phyloP scores from a whole-genome alignment of 306 rosid genomes.

The Macrotyloma uniflorum region DNA sequence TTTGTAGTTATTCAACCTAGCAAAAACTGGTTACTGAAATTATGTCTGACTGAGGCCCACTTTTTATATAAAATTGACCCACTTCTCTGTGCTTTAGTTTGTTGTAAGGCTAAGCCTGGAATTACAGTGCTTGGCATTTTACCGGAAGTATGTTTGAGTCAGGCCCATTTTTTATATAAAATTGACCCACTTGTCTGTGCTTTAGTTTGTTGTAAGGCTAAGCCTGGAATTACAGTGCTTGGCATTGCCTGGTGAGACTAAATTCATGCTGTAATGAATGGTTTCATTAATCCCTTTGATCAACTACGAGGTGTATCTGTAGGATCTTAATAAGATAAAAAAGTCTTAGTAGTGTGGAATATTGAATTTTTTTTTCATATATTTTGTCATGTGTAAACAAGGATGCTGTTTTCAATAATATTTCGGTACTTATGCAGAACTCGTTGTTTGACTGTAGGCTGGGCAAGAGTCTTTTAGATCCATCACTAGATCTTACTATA shows the following conservation, averaged over 20 bases:
- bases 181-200: not conserved
- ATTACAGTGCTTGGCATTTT: conserved; percentile 14
- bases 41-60: not conserved
- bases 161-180: not conserved
- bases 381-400: not conserved
- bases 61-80: not conserved
- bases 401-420: conserved; percentile 2
- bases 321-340: conserved; percentile 1
- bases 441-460: conserved; percentile 61
- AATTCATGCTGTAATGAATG: not conserved
- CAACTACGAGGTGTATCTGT: not conserved
- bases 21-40: conserved; percentile 1
- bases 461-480: conserved; percentile 99
- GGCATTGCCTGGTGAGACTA: not conserved
- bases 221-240: conserved; percentile 8
- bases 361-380: not conserved
- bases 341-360: not conserved
- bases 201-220: not conserved
- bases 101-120: conserved; percentile 8
- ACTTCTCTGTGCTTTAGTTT: not conserved
- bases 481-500: conserved; percentile 92
- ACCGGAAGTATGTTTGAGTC: too few species aligned
- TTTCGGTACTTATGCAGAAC: conserved; percentile 33
- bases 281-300: not conserved
- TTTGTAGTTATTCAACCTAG: conserved; percentile 3